Evolutionary conservation across 2,329 filamentous ascomycete genomes (phyloP).

Genomic region (Emmonsia crescens): DNA sequence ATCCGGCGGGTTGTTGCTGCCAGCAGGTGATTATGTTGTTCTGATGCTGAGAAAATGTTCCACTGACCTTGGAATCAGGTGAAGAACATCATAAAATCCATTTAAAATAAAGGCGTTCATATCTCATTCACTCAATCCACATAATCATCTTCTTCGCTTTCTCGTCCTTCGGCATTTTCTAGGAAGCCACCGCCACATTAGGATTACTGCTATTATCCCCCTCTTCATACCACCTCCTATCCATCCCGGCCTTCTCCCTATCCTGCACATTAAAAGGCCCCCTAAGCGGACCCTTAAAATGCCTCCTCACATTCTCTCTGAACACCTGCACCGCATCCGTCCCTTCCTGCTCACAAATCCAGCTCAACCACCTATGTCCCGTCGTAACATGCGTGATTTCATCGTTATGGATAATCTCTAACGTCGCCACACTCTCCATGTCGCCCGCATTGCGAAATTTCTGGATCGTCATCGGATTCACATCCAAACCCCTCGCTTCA

Average conservation of each 20-base stretch:
- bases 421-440: conserved; percentile 30
- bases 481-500: conserved; percentile 37
- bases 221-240: conserved; percentile 33
- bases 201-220: neutral
- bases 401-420: conserved; percentile 39
- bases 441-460: conserved; percentile 36
- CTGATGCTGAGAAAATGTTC: neutral
- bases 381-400: conserved; percentile 42
- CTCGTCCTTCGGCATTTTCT: neutral
- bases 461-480: conserved; percentile 39
- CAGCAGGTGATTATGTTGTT: neutral
- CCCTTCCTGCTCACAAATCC: conserved; percentile 38
- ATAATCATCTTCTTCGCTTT: neutral
- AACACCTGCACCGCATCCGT: conserved; percentile 38
- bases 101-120: neutral
- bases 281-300: conserved; percentile 34
- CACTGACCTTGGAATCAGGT: neutral
- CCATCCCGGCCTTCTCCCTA: conserved; percentile 35
- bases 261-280: conserved; percentile 39
- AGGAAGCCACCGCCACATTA: neutral
- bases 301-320: conserved; percentile 32
- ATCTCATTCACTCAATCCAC: neutral
- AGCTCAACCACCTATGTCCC: conserved; percentile 38
- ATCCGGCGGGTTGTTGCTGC: neutral
- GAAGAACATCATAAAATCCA: too few species aligned